These are phyloP conservation scores for Heliamphora pulchella DNA, from an alignment of 179 eudicot species.

Conservation along the genomic window DNA sequence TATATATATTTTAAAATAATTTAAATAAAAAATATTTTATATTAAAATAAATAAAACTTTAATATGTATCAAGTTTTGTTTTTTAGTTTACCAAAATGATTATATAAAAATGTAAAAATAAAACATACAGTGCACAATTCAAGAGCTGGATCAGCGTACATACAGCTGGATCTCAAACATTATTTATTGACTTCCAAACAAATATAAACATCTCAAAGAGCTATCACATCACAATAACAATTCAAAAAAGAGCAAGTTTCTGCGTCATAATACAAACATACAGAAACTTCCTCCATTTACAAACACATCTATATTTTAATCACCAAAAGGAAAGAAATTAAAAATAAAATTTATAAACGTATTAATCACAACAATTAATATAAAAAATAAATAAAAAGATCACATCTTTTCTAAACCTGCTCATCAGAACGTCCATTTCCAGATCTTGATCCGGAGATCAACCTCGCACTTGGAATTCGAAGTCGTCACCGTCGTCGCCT, in stretches of 20 bases:
- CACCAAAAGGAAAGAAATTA: background rate
- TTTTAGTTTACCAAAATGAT: no score
- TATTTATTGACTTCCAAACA: background rate
- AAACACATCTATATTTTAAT: conserved; percentile 9
- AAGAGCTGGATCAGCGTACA: no score
- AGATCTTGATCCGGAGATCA: conserved; percentile 42
- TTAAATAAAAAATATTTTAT: no score
- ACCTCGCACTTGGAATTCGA: conserved; percentile 38
- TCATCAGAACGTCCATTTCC: conserved; percentile 41
- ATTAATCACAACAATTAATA: background rate
- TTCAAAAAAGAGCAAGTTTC: background rate
- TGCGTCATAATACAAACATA: background rate
- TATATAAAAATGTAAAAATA: no score
- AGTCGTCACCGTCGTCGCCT: conserved; percentile 23
- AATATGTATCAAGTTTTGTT: no score
- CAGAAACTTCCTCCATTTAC: conserved; percentile 16
- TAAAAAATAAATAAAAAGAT: background rate
- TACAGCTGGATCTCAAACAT: background rate
- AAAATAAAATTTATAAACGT: background rate
- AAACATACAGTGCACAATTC: no score
- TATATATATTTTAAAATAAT: no score
- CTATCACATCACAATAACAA: background rate
- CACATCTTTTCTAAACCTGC: background rate
- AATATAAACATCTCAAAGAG: background rate
- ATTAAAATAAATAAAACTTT: no score